Evolutionary conservation across 352 stramenopile species (phyloP).

Genomic region (Proteromonas lacertae): DNA sequence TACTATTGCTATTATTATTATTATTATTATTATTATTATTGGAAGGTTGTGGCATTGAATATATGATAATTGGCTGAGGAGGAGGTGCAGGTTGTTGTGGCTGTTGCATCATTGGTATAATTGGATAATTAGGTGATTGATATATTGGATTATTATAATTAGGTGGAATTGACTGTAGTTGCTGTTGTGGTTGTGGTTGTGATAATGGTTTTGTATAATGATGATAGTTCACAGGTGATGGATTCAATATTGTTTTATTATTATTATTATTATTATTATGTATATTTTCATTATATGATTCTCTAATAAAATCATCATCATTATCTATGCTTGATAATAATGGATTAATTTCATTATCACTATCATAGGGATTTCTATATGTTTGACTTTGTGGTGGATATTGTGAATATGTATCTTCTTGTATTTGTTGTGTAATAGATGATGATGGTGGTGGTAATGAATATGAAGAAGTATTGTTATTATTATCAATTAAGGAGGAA

Average conservation of each 20-base stretch:
- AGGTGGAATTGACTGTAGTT: slow-evolving; percentile 74
- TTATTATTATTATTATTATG: neutral
- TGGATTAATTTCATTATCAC: neutral
- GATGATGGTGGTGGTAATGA: neutral
- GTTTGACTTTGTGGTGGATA: neutral
- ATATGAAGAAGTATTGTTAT: neutral
- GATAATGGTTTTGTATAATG: slow-evolving; percentile 30
- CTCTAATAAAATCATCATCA: too few relatives aligned
- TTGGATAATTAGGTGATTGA: slow-evolving; percentile 40
- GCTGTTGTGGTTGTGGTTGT: slow-evolving; percentile 42
- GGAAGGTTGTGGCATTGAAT: slow-evolving; percentile 50
- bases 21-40: slow-evolving; percentile 38
- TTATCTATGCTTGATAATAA: too few relatives aligned
- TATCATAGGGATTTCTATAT: neutral
- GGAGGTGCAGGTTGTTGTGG: slow-evolving; percentile 43
- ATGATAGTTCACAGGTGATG: slow-evolving; percentile 13
- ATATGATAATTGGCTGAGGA: slow-evolving; percentile 62
- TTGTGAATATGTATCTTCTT: too few relatives aligned
- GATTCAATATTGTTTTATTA: slow-evolving; percentile 1
- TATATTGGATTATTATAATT: slow-evolving; percentile 39
- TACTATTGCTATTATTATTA: slow-evolving; percentile 52
- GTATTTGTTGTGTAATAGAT: too few relatives aligned
- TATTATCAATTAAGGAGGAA: neutral
- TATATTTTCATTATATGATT: neutral
- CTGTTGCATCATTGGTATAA: slow-evolving; percentile 69